Evolutionary conservation across 2,329 filamentous ascomycete species (phyloP), one percentile per base, ranked within the genome.

Genomic region (Fusarium burgessii): DNA sequence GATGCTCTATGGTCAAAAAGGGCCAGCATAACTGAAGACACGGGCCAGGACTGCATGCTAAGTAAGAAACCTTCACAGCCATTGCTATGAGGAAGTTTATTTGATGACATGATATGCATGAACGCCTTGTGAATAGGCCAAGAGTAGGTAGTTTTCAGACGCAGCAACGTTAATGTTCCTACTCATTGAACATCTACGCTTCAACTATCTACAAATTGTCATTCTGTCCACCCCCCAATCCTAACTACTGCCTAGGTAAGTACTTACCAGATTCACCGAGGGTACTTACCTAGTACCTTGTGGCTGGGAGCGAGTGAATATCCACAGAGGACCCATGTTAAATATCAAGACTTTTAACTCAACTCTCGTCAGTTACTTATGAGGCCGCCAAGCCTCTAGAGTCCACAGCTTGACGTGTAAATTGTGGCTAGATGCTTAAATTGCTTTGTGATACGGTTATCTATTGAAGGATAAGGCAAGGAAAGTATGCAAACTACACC

Each of bases 1-100:
- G n/a, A 38, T 3, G 6, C 13, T n/a, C 17, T 33, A 33, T 5
- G 23, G 23, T 23, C 23, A 33, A 52, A 60, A 68, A 61, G 65
- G 46, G 63, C 58, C 70, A 68, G 50, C 64, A 64, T 73, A 25
- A 55, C 36, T 55, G 40, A 46, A 33, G 38, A 23, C 27, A 33
- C 23, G 52, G 38, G 50, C n/a, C 33, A 55, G 40, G 66, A 67
- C 62, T 58, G 50, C 68, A 68, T 57, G 49, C 52, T 71, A 69
- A 69, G 56, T 55, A 56, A 59, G 61, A 68, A 56, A 35, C 51
- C 64, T 57, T 59, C 42, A 62, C 61, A 52, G 58, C 59, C 45
- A 49, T 45, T 57, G 20, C 49, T 32, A 36, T 27, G 15, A 20
- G 14, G 14, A 27, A 33, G 23, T 20, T 45, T 56, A 18, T 32